Percentiles rank a stretch among this genome's conserved stretches.
phyloP scores from a whole-genome alignment of 73 alveolate genomes.

The Symbiodinium natans region DNA sequence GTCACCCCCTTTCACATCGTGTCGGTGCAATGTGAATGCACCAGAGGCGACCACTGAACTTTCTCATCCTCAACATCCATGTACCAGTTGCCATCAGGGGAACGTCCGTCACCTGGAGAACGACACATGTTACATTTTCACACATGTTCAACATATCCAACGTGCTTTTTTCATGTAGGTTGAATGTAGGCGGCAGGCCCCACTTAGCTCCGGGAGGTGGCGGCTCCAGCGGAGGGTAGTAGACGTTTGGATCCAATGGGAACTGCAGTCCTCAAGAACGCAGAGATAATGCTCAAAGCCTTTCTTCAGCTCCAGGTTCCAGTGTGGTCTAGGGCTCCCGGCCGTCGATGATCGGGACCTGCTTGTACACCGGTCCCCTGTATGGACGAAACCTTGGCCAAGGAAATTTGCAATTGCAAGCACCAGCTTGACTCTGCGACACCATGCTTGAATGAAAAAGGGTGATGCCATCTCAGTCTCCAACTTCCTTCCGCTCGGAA shows the following conservation, averaged over 20 bases:
- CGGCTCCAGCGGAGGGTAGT: constrained; percentile 88
- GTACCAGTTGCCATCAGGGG: constrained; percentile 84
- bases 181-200: constrained; percentile 7
- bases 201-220: constrained; percentile 78
- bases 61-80: constrained; percentile 83
- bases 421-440: background rate
- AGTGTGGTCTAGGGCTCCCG: background rate
- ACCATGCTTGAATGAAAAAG: too few species aligned
- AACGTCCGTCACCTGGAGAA: constrained; percentile 55
- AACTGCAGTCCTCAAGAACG: constrained; percentile 20
- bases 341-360: constrained; percentile 78
- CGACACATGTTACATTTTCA: background rate
- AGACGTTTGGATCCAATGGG: constrained; percentile 77
- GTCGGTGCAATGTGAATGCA: background rate
- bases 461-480: background rate
- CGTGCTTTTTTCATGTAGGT: background rate
- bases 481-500: constrained; percentile 51
- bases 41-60: constrained; percentile 27
- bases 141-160: background rate
- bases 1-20: background rate
- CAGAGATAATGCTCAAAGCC: background rate
- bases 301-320: background rate
- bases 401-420: background rate
- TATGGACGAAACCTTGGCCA: constrained; percentile 47
- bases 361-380: constrained; percentile 79